phyloP scores from a whole-genome alignment of 306 rosid genomes.

The Quillaja saponaria region DNA sequence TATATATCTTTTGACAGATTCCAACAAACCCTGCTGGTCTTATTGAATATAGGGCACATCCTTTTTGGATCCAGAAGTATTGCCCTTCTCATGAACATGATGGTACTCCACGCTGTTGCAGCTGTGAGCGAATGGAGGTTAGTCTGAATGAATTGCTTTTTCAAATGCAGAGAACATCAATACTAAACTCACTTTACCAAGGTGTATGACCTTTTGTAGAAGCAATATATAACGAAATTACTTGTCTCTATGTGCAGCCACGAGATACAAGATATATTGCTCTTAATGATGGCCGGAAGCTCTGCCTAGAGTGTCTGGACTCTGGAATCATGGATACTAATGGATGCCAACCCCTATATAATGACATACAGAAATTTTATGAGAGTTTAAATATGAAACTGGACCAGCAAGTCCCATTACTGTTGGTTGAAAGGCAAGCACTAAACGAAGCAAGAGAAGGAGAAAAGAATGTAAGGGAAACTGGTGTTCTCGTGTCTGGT shows the following conservation, averaged over 20 bases:
- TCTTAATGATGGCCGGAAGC: slow-evolving; percentile 88
- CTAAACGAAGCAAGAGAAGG: slow-evolving; percentile 97
- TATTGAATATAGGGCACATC: slow-evolving; percentile 99
- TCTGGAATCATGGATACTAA: slow-evolving; percentile 90
- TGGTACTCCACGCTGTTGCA: slow-evolving; percentile 89
- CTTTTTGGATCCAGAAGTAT: slow-evolving; percentile 95
- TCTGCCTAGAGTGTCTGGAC: slow-evolving; percentile 90
- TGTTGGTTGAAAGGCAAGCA: slow-evolving; percentile 96
- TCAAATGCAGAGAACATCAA: too few species aligned
- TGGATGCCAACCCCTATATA: slow-evolving; percentile 83
- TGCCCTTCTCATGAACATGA: slow-evolving; percentile 97
- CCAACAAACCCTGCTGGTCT: slow-evolving; percentile 99
- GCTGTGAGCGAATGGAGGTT: slow-evolving; percentile 99
- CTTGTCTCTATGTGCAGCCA: slow-evolving; percentile 53
- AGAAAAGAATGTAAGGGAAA: slow-evolving; percentile 78
- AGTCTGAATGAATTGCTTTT: slow-evolving; percentile 34
- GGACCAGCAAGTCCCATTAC: slow-evolving; percentile 89
- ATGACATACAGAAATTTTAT: slow-evolving; percentile 77
- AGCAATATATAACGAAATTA: slow-evolving; percentile 20
- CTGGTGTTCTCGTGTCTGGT: slow-evolving; percentile 28
- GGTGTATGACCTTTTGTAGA: slow-evolving; percentile 21
- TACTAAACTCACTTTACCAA: too few species aligned
- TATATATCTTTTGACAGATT: slow-evolving; percentile 82
- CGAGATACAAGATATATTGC: slow-evolving; percentile 65
- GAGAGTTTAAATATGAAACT: slow-evolving; percentile 84